phyloP scores from a whole-genome alignment of 2,329 filamentous ascomycete species.

The Penicillium sp. region DNA sequence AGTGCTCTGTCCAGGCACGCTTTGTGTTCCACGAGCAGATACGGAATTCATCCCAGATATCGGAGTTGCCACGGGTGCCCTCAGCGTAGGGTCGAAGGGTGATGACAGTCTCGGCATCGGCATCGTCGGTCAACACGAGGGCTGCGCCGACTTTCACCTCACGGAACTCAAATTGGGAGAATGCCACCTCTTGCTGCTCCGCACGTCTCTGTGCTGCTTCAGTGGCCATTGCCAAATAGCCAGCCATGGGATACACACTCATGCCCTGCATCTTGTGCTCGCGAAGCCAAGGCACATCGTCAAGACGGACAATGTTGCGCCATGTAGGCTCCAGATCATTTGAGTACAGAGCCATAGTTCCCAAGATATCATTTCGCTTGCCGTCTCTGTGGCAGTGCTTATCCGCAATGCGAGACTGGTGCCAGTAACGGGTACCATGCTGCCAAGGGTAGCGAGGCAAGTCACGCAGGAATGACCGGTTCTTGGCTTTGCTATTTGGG shows the following conservation, averaged over 20 bases:
- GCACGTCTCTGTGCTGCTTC: conserved; percentile 32
- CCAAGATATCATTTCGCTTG: conserved; percentile 27
- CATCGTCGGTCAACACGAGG: conserved; percentile 46
- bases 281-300: conserved; percentile 25
- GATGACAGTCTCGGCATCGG: conserved; percentile 50
- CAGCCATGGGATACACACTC: conserved; percentile 24
- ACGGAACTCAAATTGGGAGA: conserved; percentile 46
- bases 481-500: conserved; percentile 10
- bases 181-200: conserved; percentile 26
- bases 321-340: conserved; percentile 23
- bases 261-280: conserved; percentile 34
- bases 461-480: conserved; percentile 22
- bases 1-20: conserved; percentile 28
- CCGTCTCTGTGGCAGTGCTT: conserved; percentile 22
- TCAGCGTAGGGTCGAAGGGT: conserved; percentile 41
- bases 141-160: conserved; percentile 48
- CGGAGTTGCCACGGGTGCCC: conserved; percentile 35
- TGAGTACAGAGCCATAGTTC: conserved; percentile 25
- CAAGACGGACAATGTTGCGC: conserved; percentile 26
- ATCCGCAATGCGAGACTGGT: conserved; percentile 41
- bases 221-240: conserved; percentile 30
- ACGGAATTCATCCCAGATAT: conserved; percentile 27
- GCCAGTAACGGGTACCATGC: conserved; percentile 43
- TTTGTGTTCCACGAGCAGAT: conserved; percentile 25
- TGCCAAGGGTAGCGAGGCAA: conserved; percentile 50